phyloP scores from a whole-genome alignment of 805 yeast species.

The Metschnikowia aberdeeniae region DNA sequence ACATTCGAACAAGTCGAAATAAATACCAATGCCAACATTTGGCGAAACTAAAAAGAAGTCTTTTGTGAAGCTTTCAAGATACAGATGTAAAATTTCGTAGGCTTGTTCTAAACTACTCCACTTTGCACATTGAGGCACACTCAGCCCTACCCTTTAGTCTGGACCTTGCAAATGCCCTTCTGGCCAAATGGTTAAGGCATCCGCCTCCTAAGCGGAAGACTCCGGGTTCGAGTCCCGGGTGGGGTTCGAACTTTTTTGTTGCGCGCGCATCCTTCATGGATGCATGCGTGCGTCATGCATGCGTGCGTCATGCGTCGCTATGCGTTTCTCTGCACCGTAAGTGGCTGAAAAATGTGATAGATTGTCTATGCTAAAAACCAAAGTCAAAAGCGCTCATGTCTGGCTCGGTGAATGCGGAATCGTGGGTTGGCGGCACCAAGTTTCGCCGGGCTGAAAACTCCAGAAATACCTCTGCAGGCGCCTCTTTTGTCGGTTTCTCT shows the following conservation, averaged over 20 bases:
- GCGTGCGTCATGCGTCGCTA: not conserved
- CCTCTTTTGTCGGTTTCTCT: conserved; percentile 1
- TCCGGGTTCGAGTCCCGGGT: conserved; percentile 39
- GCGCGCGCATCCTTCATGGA: too few relatives aligned
- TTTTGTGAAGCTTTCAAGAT: too few relatives aligned
- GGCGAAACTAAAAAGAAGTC: too few relatives aligned
- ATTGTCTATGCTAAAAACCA: conserved; percentile 16
- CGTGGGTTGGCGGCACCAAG: conserved; percentile 25
- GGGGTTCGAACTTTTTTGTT: conserved; percentile 21
- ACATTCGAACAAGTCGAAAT: too few relatives aligned
- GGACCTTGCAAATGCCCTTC: too few relatives aligned
- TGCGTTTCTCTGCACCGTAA: not conserved
- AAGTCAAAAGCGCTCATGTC: conserved; percentile 73
- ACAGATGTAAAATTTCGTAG: too few relatives aligned
- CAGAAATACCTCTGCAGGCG: conserved; percentile 12
- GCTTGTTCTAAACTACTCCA: too few relatives aligned
- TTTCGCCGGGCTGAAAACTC: conserved; percentile 13
- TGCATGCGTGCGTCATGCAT: not conserved
- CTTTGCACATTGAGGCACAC: too few relatives aligned
- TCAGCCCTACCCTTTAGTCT: too few relatives aligned
- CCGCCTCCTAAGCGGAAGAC: conserved; percentile 42
- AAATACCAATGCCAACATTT: too few relatives aligned
- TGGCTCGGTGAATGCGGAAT: conserved; percentile 61
- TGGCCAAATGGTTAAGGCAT: conserved; percentile 54
- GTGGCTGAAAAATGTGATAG: not conserved